Conservation (phyloP, 371 early-diverging fungal species). For the Encephalitozoon cuniculi region DNA sequence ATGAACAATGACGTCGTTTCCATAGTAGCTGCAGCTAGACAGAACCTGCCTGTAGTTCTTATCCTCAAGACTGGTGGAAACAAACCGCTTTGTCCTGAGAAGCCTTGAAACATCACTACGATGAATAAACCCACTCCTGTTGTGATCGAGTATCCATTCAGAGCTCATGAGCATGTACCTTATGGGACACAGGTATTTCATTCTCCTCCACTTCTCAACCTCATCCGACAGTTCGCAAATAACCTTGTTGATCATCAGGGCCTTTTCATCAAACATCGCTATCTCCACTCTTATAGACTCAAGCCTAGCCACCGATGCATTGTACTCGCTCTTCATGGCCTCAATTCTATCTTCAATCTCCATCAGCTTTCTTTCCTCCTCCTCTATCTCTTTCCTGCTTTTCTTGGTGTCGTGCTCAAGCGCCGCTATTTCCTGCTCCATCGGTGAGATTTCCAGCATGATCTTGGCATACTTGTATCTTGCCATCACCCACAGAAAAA, state of each 20-base stretch:
- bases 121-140: not conserved
- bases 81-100: not conserved
- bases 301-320: not conserved
- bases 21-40: conserved; percentile 1
- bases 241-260: not conserved
- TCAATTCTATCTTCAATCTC: conserved; percentile 12
- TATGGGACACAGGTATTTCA: not conserved
- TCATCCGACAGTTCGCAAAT: not conserved
- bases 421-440: conserved; percentile 67
- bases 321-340: conserved; percentile 2
- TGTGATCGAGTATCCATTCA: not conserved
- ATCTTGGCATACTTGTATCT: conserved; percentile 82
- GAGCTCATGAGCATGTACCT: not conserved
- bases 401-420: not conserved
- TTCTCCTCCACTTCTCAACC: conserved; percentile 3
- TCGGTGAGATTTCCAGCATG: conserved; percentile 79
- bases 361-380: conserved; percentile 8
- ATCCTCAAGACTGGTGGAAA: not conserved
- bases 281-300: conserved; percentile 6
- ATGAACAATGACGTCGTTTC: conserved; percentile 5
- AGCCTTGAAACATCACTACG: not conserved
- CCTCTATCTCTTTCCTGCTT: not conserved
- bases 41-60: conserved; percentile 5
- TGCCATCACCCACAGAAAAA: conserved; percentile 89
- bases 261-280: not conserved